Base-by-base conservation (phyloP, 768 basidiomycete genomes). In the Lyophyllum atratum region DNA sequence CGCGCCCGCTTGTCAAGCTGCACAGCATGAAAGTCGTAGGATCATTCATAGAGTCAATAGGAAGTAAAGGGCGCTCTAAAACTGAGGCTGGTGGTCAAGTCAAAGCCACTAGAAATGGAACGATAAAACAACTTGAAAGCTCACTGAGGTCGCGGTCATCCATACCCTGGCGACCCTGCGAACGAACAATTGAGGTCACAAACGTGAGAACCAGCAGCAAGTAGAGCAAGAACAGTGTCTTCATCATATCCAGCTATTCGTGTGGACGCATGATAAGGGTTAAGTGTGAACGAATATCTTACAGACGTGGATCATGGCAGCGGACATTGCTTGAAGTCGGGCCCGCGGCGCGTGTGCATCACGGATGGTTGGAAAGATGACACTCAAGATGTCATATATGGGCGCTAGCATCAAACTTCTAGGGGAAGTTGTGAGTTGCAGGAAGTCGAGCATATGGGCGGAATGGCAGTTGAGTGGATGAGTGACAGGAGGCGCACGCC, bases 1-100 rank as follows among this genome's bases (percentile, higher is more conserved):
- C n/a, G 47, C 47, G 47, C 47, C 26, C 47, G 31, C 47, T 33
- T 48, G 47, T 48, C 47, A 29, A 48, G 29, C 47, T 46, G 45
- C 15, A 15, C 22, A 15, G 12, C 17, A 15, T 37, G 11, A 14
- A 15, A 15, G 14, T 14, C 14, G 34, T 37, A 37, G 34, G 34
- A 37, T 31, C 29, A 31, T 31, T 31, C 29, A 31, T 31, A 9
- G 10, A 8, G 9, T 26, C 8, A 19, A 6, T 11, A 17, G 37
- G 37, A 39, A 45, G 10, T 6, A 31, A 31, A n/a, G n/a, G n/a
- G n/a, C 29, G 6, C 45, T 15, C 15, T 9, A 47, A 47, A 21
- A 26, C 45, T 28, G 11, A n/a, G n/a, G n/a, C 34, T 15, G 34
- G 17, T 3, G 8, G 34, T 9, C 11, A 37, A 15, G 34, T 31